Evolutionary conservation across 2,329 filamentous ascomycete species (phyloP).

Genomic region (Hypomyces rosellus): DNA sequence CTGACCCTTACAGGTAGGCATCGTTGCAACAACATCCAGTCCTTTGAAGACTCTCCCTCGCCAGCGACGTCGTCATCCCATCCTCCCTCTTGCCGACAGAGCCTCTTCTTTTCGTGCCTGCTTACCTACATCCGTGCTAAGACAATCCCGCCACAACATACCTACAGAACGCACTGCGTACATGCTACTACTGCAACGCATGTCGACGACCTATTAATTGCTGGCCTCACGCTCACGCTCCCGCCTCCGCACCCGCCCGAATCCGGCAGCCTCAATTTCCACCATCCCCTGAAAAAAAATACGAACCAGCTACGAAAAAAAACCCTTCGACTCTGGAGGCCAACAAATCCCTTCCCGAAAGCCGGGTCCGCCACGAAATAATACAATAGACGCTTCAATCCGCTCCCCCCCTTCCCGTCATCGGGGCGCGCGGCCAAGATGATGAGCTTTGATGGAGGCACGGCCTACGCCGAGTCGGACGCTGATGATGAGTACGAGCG

Average conservation of each 20-base stretch:
- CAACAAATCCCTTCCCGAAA: not conserved
- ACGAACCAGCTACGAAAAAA: not conserved
- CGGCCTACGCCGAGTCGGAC: conserved; percentile 71
- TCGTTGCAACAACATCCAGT: too few species aligned
- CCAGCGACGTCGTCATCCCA: not conserved
- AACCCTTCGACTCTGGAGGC: not conserved
- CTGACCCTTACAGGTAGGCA: not conserved
- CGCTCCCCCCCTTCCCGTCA: not conserved
- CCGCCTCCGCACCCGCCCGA: not conserved
- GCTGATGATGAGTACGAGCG: conserved; percentile 80
- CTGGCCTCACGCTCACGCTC: not conserved
- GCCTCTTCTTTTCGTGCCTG: not conserved
- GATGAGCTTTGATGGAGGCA: conserved; percentile 60
- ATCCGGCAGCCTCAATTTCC: not conserved
- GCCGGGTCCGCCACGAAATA: not conserved
- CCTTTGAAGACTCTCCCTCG: too few species aligned
- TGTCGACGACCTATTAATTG: not conserved
- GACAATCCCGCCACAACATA: not conserved
- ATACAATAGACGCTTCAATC: not conserved
- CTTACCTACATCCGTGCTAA: not conserved
- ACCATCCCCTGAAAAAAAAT: not conserved
- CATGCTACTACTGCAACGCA: too few species aligned
- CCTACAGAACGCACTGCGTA: not conserved
- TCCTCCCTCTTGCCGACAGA: not conserved
- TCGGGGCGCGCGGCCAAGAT: conserved; percentile 19